Base-by-base conservation (phyloP, 2,329 filamentous ascomycete genomes). In the Fusarium agapanthi region DNA sequence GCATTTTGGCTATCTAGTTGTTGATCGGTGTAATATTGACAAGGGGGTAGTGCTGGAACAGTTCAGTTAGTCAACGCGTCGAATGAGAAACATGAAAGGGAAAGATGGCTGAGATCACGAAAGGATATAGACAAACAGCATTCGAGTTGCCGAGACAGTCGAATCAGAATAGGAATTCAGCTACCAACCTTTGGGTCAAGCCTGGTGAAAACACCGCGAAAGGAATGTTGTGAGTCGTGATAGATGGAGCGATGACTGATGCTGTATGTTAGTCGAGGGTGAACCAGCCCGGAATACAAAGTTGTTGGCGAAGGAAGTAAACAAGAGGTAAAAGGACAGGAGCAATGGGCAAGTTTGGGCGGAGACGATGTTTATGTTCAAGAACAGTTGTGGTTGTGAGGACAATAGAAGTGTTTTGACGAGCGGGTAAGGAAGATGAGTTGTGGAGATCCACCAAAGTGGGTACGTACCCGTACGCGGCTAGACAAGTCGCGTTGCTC, bases 381-480 rank as follows among this genome's bases (percentile, higher is more conserved):
- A 78, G 75, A 72, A 61, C 54, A 51, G 71, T 67, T 72, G 70
- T 76, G 50, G 78, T 80, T 79, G 81, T 78, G 79, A 76, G 74
- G 76, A 68, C 55, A 47, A 77, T 78, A 78, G 78, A 78, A 76
- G 77, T 82, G 80, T 82, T 81, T 82, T 81, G 79, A 80, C 77
- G 74, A 80, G 79, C 75, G 77, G 76, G 78, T 72, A 80, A 73
- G 75, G 76, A 78, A 76, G 74, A 74, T 79, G 77, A 66, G 65
- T 69, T 69, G 66, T 69, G 66, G 66, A 69, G 66, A 43, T 65
- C 65, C 66, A 69, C 66, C 47, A 35, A 75, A 74, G 78, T 77
- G 73, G 77, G 70, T 79, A 80, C 79, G 77, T 80, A 80, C 79
- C 76, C 78, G 57, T 60, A 59, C 67, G 78, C 76, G 78, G 75